These are phyloP conservation scores for Osmanthus fragrans DNA, from an alignment of 257 asterid species.

Conservation along the genomic window DNA sequence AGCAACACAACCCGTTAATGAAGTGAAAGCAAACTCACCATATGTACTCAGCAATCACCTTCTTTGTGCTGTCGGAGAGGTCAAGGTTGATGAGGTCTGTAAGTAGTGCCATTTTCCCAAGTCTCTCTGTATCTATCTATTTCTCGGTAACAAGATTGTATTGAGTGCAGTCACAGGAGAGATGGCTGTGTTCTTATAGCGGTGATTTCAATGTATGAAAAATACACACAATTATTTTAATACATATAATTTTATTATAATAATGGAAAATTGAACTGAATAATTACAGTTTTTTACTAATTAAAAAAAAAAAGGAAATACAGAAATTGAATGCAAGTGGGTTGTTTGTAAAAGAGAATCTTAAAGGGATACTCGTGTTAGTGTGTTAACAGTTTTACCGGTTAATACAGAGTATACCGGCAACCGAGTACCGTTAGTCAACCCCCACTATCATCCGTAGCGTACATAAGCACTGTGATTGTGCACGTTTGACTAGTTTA, in stretches of 20 bases:
- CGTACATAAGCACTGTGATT: no score
- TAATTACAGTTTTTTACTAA: background rate
- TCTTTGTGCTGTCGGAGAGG: conserved; percentile 39
- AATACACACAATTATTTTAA: background rate
- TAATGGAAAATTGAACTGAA: background rate
- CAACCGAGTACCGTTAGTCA: no score
- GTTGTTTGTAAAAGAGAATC: background rate
- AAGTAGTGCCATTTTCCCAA: conserved; percentile 32
- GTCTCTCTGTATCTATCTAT: background rate
- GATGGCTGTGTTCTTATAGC: background rate
- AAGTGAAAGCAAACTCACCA: conserved; percentile 27
- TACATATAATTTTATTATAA: background rate
- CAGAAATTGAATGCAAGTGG: background rate
- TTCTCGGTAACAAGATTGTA: background rate
- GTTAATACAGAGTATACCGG: no score
- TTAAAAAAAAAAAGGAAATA: background rate
- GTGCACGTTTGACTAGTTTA: no score
- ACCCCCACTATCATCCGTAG: no score
- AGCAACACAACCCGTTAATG: background rate
- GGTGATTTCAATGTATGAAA: background rate
- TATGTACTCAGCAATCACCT: conserved; percentile 51
- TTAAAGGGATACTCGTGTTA: background rate
- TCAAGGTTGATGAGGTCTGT: conserved; percentile 44
- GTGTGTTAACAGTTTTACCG: background rate
- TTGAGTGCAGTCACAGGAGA: background rate